phyloP scores from a whole-genome alignment of 371 early-diverging fungal species.

The Hamiltosporidium magnivora region DNA sequence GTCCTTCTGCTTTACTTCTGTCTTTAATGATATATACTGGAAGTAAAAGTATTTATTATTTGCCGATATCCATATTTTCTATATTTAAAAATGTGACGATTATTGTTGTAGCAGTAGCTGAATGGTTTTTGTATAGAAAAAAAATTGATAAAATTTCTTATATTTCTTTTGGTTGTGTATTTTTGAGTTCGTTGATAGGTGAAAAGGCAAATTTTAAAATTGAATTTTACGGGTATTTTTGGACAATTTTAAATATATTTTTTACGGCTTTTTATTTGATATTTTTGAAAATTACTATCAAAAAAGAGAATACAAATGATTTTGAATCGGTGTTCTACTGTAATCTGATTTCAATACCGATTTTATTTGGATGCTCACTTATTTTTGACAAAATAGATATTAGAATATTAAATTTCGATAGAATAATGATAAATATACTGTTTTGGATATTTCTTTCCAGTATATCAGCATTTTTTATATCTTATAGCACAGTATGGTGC shows the following conservation, averaged over 20 bases:
- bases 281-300: conserved; percentile 71
- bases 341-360: conserved; percentile 72
- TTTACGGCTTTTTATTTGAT: conserved; percentile 75
- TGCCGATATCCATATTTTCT: conserved; percentile 67
- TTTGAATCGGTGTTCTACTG: conserved; percentile 89
- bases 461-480: conserved; percentile 73
- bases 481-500: conserved; percentile 70
- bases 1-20: conserved; percentile 31
- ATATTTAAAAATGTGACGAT: conserved; percentile 94
- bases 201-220: conserved; percentile 63
- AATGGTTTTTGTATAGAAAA: conserved; percentile 67
- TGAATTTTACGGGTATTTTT: conserved; percentile 63
- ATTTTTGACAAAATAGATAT: conserved; percentile 59
- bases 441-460: conserved; percentile 67
- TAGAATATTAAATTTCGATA: background rate
- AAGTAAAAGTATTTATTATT: conserved; percentile 42
- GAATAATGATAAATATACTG: background rate
- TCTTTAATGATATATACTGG: conserved; percentile 53
- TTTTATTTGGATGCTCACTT: conserved; percentile 64
- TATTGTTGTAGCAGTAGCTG: conserved; percentile 81
- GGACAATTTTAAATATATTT: conserved; percentile 77
- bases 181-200: conserved; percentile 75
- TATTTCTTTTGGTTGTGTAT: conserved; percentile 72
- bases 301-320: conserved; percentile 65
- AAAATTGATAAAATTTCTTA: conserved; percentile 62